Evolutionary conservation across 2,329 filamentous ascomycete genomes (phyloP).

Genomic region (Bipolaris zeicola): DNA sequence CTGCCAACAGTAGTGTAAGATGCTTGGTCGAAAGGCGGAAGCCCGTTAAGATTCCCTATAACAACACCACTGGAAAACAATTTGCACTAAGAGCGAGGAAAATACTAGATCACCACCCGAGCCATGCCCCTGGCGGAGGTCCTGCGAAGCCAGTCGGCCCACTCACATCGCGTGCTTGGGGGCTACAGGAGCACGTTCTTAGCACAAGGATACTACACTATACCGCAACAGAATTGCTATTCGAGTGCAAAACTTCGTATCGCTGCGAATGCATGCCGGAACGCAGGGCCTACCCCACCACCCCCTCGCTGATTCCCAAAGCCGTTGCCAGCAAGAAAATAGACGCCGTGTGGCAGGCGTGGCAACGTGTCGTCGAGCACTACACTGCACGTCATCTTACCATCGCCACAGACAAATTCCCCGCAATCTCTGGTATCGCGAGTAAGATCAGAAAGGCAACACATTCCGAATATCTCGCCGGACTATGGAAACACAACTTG

Average conservation of each 20-base stretch:
- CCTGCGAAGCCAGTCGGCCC: slow-evolving; percentile 36
- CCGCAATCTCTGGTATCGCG: slow-evolving; percentile 45
- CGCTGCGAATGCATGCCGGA: slow-evolving; percentile 42
- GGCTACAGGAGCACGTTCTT: slow-evolving; percentile 42
- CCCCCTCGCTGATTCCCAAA: slow-evolving; percentile 41
- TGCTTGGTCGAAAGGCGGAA: slow-evolving; percentile 36
- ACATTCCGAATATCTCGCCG: slow-evolving; percentile 39
- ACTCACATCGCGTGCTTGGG: slow-evolving; percentile 39
- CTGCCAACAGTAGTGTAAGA: slow-evolving; percentile 25
- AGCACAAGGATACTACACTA: slow-evolving; percentile 43
- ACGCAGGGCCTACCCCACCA: slow-evolving; percentile 34
- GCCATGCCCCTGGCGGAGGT: slow-evolving; percentile 19
- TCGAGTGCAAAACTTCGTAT: slow-evolving; percentile 42
- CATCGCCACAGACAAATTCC: slow-evolving; percentile 36
- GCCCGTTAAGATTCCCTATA: slow-evolving; percentile 32
- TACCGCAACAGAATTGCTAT: slow-evolving; percentile 41
- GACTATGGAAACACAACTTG: slow-evolving; percentile 42
- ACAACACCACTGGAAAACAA: slow-evolving; percentile 34
- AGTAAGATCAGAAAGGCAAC: slow-evolving; percentile 37
- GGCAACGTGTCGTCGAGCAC: slow-evolving; percentile 41
- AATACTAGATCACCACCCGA: slow-evolving; percentile 38
- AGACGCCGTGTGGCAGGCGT: slow-evolving; percentile 33
- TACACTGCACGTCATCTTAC: slow-evolving; percentile 39
- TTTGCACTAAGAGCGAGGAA: slow-evolving; percentile 34
- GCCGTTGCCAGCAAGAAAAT: slow-evolving; percentile 34